Evolutionary conservation across 495 filamentous ascomycete genomes (phyloP).

Genomic region (Clohesyomyces aquaticus): DNA sequence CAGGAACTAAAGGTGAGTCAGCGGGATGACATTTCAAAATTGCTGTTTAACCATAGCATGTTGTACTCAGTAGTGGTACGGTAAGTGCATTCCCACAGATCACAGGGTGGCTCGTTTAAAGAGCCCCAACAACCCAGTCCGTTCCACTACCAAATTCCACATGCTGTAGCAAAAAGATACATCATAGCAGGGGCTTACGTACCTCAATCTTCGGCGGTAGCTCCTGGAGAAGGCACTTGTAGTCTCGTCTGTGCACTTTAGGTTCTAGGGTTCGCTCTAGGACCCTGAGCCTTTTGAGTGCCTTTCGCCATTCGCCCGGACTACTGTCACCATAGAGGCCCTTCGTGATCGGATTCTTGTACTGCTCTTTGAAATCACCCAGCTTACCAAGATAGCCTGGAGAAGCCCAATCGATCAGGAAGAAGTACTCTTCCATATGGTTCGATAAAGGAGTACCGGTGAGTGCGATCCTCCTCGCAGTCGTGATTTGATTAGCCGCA

Average conservation of each 20-base stretch:
- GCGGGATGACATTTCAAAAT: too few species aligned
- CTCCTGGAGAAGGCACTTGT: slow-evolving; percentile 63
- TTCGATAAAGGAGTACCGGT: slow-evolving; percentile 89
- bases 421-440: slow-evolving; percentile 77
- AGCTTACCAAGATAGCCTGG: slow-evolving; percentile 72
- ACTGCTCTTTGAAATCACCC: slow-evolving; percentile 68
- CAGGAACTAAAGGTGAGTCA: too few species aligned
- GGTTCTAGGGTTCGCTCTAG: slow-evolving; percentile 73
- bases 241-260: slow-evolving; percentile 77
- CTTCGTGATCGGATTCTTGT: slow-evolving; percentile 69
- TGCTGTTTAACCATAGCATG: too few species aligned
- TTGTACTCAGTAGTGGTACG: too few species aligned
- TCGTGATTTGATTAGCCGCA: slow-evolving; percentile 44
- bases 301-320: slow-evolving; percentile 55
- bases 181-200: too few species aligned
- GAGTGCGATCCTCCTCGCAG: slow-evolving; percentile 70
- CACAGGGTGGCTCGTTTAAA: too few species aligned
- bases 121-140: too few species aligned
- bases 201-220: slow-evolving; percentile 74
- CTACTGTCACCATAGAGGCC: slow-evolving; percentile 71
- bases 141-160: too few species aligned
- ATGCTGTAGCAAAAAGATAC: too few species aligned
- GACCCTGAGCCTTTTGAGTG: slow-evolving; percentile 67
- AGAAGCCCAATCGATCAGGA: slow-evolving; percentile 87
- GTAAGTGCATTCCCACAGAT: too few species aligned